These are phyloP conservation scores for Pulchroboletus neoregius DNA, from an alignment of 1,284 basidiomycete genomes.

Conservation along the genomic window DNA sequence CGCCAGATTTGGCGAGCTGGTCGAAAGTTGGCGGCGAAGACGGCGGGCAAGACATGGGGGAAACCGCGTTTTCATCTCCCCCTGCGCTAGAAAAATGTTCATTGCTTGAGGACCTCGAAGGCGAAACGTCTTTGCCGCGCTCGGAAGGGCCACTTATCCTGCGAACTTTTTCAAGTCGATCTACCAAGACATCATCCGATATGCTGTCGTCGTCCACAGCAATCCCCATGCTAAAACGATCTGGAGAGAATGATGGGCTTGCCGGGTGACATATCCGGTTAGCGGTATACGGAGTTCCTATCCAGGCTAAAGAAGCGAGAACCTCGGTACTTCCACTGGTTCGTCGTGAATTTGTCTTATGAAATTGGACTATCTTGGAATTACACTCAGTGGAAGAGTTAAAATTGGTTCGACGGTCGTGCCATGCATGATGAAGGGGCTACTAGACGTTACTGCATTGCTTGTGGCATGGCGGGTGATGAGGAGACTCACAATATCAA, in stretches of 20 bases:
- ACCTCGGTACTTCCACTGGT: constrained; percentile 23
- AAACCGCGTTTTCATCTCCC: neutral
- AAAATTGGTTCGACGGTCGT: constrained; percentile 25
- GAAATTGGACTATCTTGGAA: neutral
- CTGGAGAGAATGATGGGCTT: constrained; percentile 1
- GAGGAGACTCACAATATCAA: constrained; percentile 25
- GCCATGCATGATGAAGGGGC: constrained; percentile 33
- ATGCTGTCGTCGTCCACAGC: constrained; percentile 48
- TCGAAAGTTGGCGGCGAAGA: neutral
- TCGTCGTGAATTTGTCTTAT: constrained; percentile 6
- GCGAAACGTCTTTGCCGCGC: neutral
- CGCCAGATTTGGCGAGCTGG: neutral
- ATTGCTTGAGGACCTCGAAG: neutral
- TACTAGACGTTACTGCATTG: constrained; percentile 17
- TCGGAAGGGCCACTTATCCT: constrained; percentile 8
- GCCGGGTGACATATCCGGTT: neutral
- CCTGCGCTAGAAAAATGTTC: neutral
- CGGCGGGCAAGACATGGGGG: neutral
- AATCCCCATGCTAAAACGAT: constrained; percentile 31
- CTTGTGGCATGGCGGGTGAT: neutral
- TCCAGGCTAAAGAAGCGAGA: constrained; percentile 32
- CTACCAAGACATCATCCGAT: constrained; percentile 45
- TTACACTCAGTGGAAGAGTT: neutral
- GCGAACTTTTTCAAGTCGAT: constrained; percentile 43
- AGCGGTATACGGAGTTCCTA: constrained; percentile 15